phyloP scores from a whole-genome alignment of 2,329 filamentous ascomycete genomes.

The Fusarium sterilihyphosum region DNA sequence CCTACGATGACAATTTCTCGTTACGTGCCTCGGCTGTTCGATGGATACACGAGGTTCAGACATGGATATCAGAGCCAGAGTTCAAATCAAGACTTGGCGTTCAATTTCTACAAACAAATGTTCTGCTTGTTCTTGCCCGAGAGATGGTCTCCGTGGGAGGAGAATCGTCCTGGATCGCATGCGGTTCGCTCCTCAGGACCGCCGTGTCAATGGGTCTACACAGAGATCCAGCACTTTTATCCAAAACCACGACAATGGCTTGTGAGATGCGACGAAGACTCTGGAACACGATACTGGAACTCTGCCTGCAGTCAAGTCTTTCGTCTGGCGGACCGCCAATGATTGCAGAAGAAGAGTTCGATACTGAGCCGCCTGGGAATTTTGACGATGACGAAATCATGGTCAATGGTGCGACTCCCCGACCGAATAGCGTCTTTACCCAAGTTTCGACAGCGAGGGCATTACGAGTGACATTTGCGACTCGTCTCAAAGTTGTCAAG shows the following conservation, averaged over 20 bases:
- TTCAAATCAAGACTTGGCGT: conserved; percentile 63
- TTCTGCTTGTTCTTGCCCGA: conserved; percentile 56
- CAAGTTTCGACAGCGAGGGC: conserved; percentile 53
- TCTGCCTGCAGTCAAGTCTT: conserved; percentile 57
- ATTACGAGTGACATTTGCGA: conserved; percentile 54
- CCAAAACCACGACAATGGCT: conserved; percentile 48
- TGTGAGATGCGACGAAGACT: conserved; percentile 61
- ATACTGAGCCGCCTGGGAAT: conserved; percentile 60
- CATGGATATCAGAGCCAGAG: conserved; percentile 63
- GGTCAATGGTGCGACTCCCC: conserved; percentile 43
- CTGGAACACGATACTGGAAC: conserved; percentile 64
- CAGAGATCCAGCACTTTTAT: conserved; percentile 55
- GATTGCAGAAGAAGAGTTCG: conserved; percentile 56
- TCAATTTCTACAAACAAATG: conserved; percentile 59
- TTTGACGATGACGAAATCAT: conserved; percentile 61
- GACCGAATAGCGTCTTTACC: conserved; percentile 51
- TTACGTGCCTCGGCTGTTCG: conserved; percentile 59
- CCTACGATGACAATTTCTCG: conserved; percentile 61
- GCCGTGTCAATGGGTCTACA: conserved; percentile 63
- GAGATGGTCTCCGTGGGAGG: conserved; percentile 51
- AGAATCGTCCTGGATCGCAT: conserved; percentile 60
- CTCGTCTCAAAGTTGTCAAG: conserved; percentile 54
- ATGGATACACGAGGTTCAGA: conserved; percentile 68
- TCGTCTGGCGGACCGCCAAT: conserved; percentile 58
- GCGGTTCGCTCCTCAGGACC: conserved; percentile 55